Base-by-base conservation (phyloP, 345 rosid species). In the Lepidium sativum region DNA sequence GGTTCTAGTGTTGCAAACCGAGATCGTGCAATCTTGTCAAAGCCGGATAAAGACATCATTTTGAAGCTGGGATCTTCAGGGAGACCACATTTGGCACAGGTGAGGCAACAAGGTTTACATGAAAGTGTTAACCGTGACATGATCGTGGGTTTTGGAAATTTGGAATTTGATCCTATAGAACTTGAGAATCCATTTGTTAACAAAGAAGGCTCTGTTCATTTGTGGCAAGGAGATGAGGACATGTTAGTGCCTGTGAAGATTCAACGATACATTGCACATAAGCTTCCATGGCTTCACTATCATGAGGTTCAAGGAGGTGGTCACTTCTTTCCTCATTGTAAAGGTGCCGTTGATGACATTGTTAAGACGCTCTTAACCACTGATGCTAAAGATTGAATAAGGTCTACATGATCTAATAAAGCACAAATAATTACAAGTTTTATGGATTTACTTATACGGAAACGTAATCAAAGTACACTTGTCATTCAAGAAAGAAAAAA, bases 191-290 rank as follows among this genome's bases (percentile, higher is more conserved):
- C 89, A 10, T 86, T 84, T 47, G 74, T 81, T 0, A 33, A 79
- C 59, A 58, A 50, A 0, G 69, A 80, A 61, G 83, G 89, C 9
- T 76, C 77, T 0, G 81, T 91, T 6, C 89, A 91, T 48, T 51
- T 91, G 10, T 91, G 96, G 91, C 89, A 91, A 60, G 91, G 94
- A 17, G n/a, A 48, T 2, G 84, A 84, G 9, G 98, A 91, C 67
- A 60, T 78, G 74, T 70, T 88, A 61, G 80, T 83, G 29, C 85
- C 89, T 18, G 65, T 21, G 11, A 41, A 65, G 17, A 15, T 83
- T 32, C 85, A 82, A 40, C 83, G 82, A 3, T 83, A 64, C 71
- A 65, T 91, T 14, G 54, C 82, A 0, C 74, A 81, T 17, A 86
- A 83, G 79, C 84, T 83, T 57, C 89, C 85, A 1, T 88, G 96